Evolutionary conservation across 306 rosid species (phyloP), one percentile per base, ranked within the genome.

Genomic region (Prunus padus): DNA sequence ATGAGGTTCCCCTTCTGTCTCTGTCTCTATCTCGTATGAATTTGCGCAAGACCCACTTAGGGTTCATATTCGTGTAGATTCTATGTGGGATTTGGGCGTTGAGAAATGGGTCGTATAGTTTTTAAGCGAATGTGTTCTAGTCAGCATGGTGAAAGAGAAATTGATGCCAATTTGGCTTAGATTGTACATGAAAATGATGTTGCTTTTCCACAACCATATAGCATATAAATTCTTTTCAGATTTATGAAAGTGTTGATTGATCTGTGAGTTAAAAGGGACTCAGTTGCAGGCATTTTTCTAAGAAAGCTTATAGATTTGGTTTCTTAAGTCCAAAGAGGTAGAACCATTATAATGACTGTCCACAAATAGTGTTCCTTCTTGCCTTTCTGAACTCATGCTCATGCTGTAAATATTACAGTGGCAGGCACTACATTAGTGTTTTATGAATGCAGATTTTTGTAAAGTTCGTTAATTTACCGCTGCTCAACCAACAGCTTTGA

Each of bases 1-100:
- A 65, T 79, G 83, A 84, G 93, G 97, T 92, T 3, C 23, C 4
- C 30, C 4, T 57, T 77, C 52, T 51, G 16, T 55, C 46, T 22
- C 76, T 55, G n/a, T 56, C 52, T 67, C 37, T 28, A 12, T 62
- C n/a, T 37, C 42, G 42, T 37, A 5, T 13, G 55, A n/a, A 45
- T 13, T 45, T 45, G 25, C 1, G 0, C 3, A 11, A 5, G 3
- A 61, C 64, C 49, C 49, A 18, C 5, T 37, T n/a, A 40, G n/a
- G 66, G 51, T 65, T 40, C 26, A n/a, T 65, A n/a, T 40, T 40
- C 8, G 0, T 65, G 42, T 33, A 33, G 15, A 2, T 14, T 72
- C 28, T 13, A 14, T 40, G 40, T 72, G 19, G 66, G 63, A 1
- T 55, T 71, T 72, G 44, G 66, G 42, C 2, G 18, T 22, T 56